These are phyloP conservation scores for Ustanciosporium gigantosporum DNA, from an alignment of 1,284 basidiomycete genomes.

Conservation along the genomic window DNA sequence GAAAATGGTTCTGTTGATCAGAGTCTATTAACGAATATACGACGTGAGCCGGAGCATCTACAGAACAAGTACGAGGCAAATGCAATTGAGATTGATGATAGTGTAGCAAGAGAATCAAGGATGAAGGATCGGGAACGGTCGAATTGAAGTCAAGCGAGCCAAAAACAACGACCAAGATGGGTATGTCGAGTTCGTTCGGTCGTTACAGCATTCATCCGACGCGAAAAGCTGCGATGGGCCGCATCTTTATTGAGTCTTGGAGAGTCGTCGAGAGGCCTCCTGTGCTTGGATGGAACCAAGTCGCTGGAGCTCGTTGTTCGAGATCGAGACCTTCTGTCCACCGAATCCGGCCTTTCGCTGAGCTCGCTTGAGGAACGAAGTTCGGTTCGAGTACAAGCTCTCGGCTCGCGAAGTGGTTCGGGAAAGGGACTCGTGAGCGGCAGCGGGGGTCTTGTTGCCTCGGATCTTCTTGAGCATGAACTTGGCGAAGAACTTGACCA, in stretches of 20 bases:
- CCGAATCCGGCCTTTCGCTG: constrained; percentile 82
- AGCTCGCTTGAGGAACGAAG: constrained; percentile 82
- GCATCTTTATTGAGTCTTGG: constrained; percentile 66
- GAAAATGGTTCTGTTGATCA: too few relatives aligned
- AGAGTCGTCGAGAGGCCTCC: constrained; percentile 74
- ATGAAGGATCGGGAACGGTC: too few relatives aligned
- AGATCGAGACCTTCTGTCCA: constrained; percentile 72
- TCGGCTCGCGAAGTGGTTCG: constrained; percentile 89
- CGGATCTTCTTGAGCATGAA: constrained; percentile 63
- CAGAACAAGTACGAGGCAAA: too few relatives aligned
- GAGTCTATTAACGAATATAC: too few relatives aligned
- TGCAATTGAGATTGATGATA: too few relatives aligned
- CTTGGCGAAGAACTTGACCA: constrained; percentile 93
- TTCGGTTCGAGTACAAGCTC: constrained; percentile 89
- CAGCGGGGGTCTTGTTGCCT: constrained; percentile 62
- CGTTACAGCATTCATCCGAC: too few relatives aligned
- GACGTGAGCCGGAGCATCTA: too few relatives aligned
- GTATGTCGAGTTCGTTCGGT: background rate
- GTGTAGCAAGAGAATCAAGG: too few relatives aligned
- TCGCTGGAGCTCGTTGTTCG: constrained; percentile 73
- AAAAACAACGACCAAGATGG: background rate
- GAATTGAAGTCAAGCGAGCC: too few relatives aligned
- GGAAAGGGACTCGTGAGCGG: constrained; percentile 71
- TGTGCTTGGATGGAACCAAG: constrained; percentile 83
- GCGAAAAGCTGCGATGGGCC: too few relatives aligned